Base-by-base conservation (phyloP, 1,139 yeast genomes). In the Scheffersomyces titani region DNA sequence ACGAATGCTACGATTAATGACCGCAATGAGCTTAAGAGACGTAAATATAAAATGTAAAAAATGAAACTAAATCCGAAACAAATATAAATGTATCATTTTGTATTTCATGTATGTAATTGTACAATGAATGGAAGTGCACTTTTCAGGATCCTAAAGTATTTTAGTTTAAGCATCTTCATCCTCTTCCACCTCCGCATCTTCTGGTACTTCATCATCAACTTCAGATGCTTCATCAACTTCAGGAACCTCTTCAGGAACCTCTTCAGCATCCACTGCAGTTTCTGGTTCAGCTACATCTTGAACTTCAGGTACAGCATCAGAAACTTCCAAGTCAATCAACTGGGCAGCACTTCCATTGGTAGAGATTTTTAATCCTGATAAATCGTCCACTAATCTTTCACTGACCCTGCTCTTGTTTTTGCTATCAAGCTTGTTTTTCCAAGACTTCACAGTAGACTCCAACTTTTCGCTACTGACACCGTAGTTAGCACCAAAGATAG, bases 401-500 rank as follows among this genome's bases (percentile, higher is more conserved):
- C 93, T 87, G 55, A 91, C 77, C 57, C 79, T 77, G 1, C 72
- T 70, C 64, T 89, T 88, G 50, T 88, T 89, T 40, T 76, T 72
- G 24, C 73, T 67, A 3, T 59, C 68, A 60, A 93, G 80, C 50
- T 79, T 73, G 13, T 77, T 71, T 72, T 89, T 90, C 98, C 98
- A 93, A 57, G 76, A 71, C 40, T 76, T 75, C 52, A 90, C 82
- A 44, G 85, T 74, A 44, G 77, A 76, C 44, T 77, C 73, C 49
- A 85, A 70, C 51, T 75, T 74, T 3, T 63, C 66, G 22, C 75
- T 70, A 55, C 83, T 82, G 47, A 83, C 81, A 47, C 89, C 88
- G 70, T 92, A 94, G 53, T 96, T 89, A 53, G 84, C 79, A 47
- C 90, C 92, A 63, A 94, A 83, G 59, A 94, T 72, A 3, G 97